Evolutionary conservation across 1,284 basidiomycete species (phyloP), one percentile per base, ranked within the genome.

Genomic region (Apiotrichum gamsii): DNA sequence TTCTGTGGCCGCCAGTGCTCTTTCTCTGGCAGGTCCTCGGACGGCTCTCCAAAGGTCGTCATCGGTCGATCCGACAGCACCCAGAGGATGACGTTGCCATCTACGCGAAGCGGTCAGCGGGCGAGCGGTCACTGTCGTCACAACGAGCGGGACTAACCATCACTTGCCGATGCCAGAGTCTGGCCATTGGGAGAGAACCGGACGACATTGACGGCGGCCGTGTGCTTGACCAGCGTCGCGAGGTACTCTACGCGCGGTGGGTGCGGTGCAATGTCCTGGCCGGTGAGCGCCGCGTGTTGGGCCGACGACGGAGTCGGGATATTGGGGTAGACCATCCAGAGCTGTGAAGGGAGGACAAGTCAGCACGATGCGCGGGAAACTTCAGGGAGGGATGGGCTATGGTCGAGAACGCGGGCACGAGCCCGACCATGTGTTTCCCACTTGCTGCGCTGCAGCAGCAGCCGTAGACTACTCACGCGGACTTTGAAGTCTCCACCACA

Each of bases 21-120:
- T 70, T 91, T 94, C 71, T 96, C 93, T 56, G 85, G 83, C 23
- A 84, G 54, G 51, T 96, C 91, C 52, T 91, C 88, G 1, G 39
- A 83, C 70, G 68, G 87, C 83, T 81, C 85, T 19, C 87, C 88
- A 64, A 90, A 93, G 20, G 79, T 81, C 21, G 82, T 74, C 46
- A 83, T 82, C 0, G 86, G 83, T 30, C 79, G 82, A 30, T 82
- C 81, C 6, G 86, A 85, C 9, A 83, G 87, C 0, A 87, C 83
- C 94, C 94, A 98, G 18, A 97, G 83, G 43, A 97, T 87, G 52
- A 98, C 84, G 81, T 93, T 93, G 10, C 94, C 94, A 74, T 98
- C 94, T 94, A 55, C n/a, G n/a, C n/a, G n/a, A n/a, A n/a, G n/a
- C n/a, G n/a, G n/a, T n/a, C n/a, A n/a, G n/a, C n/a, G n/a, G n/a